These are phyloP conservation scores for Cicer pinnatifidum DNA, from an alignment of 306 rosid species.

Conservation along the genomic window DNA sequence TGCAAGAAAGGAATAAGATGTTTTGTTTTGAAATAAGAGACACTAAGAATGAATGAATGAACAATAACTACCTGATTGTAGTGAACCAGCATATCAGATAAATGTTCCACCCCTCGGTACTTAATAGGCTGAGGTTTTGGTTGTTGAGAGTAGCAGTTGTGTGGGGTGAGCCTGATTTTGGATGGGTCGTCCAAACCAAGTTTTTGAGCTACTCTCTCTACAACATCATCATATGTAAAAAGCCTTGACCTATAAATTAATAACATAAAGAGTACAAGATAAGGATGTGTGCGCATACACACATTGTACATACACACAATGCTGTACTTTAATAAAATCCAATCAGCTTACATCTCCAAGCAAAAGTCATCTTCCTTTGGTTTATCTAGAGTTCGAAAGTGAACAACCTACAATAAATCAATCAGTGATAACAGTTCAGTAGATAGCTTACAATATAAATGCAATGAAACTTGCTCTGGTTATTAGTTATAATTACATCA, in stretches of 20 bases:
- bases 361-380: conserved; percentile 91
- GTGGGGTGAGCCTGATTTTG: conserved; percentile 84
- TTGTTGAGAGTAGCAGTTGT: conserved; percentile 91
- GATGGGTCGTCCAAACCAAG: conserved; percentile 85
- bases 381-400: conserved; percentile 80
- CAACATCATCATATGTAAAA: conserved; percentile 87
- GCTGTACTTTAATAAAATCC: conserved; percentile 39
- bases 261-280: conserved; percentile 17
- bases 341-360: conserved; percentile 72
- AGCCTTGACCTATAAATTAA: conserved; percentile 74
- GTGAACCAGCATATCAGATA: conserved; percentile 89
- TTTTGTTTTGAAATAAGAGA: conserved; percentile 30
- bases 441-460: conserved; percentile 21
- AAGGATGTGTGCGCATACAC: conserved; percentile 13
- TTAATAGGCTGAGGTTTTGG: conserved; percentile 92
- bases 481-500: not conserved
- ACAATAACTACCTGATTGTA: conserved; percentile 76
- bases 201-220: conserved; percentile 78
- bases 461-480: conserved; percentile 1
- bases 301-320: not conserved
- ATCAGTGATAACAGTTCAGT: conserved; percentile 30
- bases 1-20: conserved; percentile 29
- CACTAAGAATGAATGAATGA: conserved; percentile 24
- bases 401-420: conserved; percentile 74
- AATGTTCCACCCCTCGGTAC: conserved; percentile 80